phyloP scores from a whole-genome alignment of 768 basidiomycete genomes.

The Tricholomella constricta region DNA sequence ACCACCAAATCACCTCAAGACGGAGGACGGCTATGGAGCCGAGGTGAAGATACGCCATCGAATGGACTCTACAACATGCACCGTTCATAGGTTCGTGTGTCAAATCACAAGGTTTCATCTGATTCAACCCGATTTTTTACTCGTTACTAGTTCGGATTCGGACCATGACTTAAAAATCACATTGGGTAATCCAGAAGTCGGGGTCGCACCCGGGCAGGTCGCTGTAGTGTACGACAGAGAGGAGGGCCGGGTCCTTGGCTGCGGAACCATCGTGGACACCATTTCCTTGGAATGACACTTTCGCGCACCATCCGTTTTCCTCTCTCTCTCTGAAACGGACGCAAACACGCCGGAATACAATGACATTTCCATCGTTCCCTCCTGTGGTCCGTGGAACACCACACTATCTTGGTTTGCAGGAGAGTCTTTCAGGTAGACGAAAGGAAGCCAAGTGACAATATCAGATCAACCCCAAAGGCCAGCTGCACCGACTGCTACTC shows the following conservation, averaged over 20 bases:
- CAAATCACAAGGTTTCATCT: not conserved
- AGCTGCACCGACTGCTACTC: too few species aligned
- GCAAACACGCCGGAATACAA: too few species aligned
- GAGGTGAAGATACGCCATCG: slow-evolving; percentile 71
- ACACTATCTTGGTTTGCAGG: too few species aligned
- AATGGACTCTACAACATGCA: slow-evolving; percentile 57
- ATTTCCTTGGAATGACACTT: too few species aligned
- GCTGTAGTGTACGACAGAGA: slow-evolving; percentile 70
- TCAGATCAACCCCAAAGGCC: too few species aligned
- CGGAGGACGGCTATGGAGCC: slow-evolving; percentile 46
- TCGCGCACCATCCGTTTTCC: too few species aligned
- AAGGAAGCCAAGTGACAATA: too few species aligned
- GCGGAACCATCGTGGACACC: slow-evolving; percentile 59
- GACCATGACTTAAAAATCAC: slow-evolving; percentile 39
- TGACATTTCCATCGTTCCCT: too few species aligned
- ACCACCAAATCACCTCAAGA: slow-evolving; percentile 48
- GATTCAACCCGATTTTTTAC: slow-evolving; percentile 17
- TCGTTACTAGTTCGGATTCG: slow-evolving; percentile 12
- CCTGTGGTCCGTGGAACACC: too few species aligned
- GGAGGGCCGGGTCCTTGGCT: slow-evolving; percentile 80
- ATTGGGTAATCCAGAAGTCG: slow-evolving; percentile 62
- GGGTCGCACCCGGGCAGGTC: slow-evolving; percentile 80
- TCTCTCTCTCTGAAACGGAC: too few species aligned
- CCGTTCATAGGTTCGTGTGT: slow-evolving; percentile 52
- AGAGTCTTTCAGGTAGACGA: too few species aligned